Conservation (phyloP, 2,329 filamentous ascomycete genomes). For the Aureobasidium sp. region DNA sequence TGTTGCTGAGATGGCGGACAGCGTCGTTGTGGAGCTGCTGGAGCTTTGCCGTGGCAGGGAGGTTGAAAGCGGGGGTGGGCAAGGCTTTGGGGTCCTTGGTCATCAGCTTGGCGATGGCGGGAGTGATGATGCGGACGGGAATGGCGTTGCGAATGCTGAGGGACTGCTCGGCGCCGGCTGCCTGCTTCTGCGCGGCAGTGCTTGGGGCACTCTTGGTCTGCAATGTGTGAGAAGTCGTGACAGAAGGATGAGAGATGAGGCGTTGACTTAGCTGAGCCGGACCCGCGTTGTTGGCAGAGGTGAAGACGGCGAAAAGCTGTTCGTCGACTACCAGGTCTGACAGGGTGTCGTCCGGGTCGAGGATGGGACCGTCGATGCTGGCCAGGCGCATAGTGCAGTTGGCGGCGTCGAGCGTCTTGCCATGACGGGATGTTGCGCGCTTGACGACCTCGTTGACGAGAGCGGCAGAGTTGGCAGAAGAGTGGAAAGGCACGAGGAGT, state of each 20-base stretch:
- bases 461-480: constrained; percentile 14
- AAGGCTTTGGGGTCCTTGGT: constrained; percentile 11
- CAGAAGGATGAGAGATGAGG: too few relatives aligned
- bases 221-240: not conserved
- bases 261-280: not conserved
- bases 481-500: constrained; percentile 19
- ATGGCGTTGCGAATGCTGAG: constrained; percentile 12
- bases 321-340: constrained; percentile 21
- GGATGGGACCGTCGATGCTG: constrained; percentile 20
- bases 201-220: not conserved
- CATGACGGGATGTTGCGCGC: constrained; percentile 15
- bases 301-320: constrained; percentile 20
- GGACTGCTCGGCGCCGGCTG: not conserved
- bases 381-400: constrained; percentile 21
- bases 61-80: constrained; percentile 13
- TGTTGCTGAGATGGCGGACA: constrained; percentile 19
- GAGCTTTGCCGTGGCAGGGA: constrained; percentile 18
- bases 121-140: constrained; percentile 23
- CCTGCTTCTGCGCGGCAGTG: not conserved
- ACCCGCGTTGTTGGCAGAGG: not conserved
- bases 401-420: constrained; percentile 16
- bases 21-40: constrained; percentile 20
- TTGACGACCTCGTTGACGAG: constrained; percentile 18
- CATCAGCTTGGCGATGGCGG: constrained; percentile 16
- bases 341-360: constrained; percentile 23